phyloP scores from a whole-genome alignment of 139 green algal genomes.

The Coelastrella sp. region DNA sequence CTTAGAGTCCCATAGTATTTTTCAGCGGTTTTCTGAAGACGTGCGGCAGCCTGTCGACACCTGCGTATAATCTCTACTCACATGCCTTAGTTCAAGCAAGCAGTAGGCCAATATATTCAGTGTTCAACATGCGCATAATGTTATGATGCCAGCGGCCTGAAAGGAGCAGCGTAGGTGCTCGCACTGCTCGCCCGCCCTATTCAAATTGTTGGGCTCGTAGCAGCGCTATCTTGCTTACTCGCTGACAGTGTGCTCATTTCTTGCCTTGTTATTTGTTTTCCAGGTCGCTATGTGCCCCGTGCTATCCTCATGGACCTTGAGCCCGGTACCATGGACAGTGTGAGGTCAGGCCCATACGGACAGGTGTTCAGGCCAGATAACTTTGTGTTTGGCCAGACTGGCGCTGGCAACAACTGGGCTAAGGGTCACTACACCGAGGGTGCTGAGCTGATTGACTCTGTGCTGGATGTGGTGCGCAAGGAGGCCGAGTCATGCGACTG shows the following conservation, averaged over 20 bases:
- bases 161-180: too few relatives aligned
- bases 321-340: slow-evolving; percentile 97
- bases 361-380: slow-evolving; percentile 98
- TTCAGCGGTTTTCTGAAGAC: too few relatives aligned
- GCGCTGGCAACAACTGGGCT: slow-evolving; percentile 99
- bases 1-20: too few relatives aligned
- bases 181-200: too few relatives aligned
- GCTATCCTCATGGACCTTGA: slow-evolving; percentile 99
- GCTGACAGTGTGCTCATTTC: not conserved
- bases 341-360: slow-evolving; percentile 96
- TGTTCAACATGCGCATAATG: too few relatives aligned
- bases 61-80: too few relatives aligned
- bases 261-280: not conserved
- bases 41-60: too few relatives aligned
- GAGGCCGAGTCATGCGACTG: slow-evolving; percentile 99
- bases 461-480: slow-evolving; percentile 99
- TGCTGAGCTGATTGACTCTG: slow-evolving; percentile 98
- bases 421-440: slow-evolving; percentile 99
- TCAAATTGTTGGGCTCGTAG: too few relatives aligned
- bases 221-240: not conserved
- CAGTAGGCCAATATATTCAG: too few relatives aligned
- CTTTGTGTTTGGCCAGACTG: slow-evolving; percentile 98
- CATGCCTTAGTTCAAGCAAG: too few relatives aligned
- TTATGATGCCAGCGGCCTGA: too few relatives aligned
- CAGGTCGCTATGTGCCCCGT: slow-evolving; percentile 96